These are phyloP conservation scores for Penicillium argentinense DNA, from an alignment of 495 filamentous ascomycete species.

Conservation along the genomic window DNA sequence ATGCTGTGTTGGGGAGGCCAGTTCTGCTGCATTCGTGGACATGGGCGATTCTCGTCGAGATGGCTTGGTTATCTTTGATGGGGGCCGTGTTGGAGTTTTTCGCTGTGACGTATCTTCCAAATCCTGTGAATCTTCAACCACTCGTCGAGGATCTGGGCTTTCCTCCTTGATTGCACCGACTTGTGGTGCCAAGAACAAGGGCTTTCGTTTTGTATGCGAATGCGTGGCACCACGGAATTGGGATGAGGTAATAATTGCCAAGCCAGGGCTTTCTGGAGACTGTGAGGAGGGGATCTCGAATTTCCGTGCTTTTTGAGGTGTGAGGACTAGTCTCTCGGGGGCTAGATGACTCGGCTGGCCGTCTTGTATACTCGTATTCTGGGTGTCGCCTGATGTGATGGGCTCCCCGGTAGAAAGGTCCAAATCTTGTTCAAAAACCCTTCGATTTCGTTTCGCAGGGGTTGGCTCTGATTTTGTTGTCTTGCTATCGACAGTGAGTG, in stretches of 20 bases:
- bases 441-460: constrained; percentile 14
- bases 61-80: constrained; percentile 2
- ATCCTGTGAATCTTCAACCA: constrained; percentile 6
- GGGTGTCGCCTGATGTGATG: constrained; percentile 12
- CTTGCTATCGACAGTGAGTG: neutral
- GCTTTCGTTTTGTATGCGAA: constrained; percentile 26
- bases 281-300: constrained; percentile 48
- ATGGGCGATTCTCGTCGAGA: neutral
- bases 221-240: constrained; percentile 35
- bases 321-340: constrained; percentile 16
- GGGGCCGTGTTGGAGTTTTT: constrained; percentile 6
- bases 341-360: neutral
- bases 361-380: constrained; percentile 4
- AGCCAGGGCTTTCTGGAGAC: constrained; percentile 44
- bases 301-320: constrained; percentile 34
- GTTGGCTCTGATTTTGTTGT: neutral
- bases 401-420: constrained; percentile 30
- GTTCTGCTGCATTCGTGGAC: neutral
- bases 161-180: constrained; percentile 26
- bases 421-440: constrained; percentile 17
- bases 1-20: neutral
- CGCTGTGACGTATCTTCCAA: neutral
- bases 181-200: constrained; percentile 2
- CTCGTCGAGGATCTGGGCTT: constrained; percentile 4
- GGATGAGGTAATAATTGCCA: constrained; percentile 41